Evolutionary conservation across 441 rosid species (phyloP), one percentile per base, ranked within the genome.

Genomic region (Brassica hybrid): DNA sequence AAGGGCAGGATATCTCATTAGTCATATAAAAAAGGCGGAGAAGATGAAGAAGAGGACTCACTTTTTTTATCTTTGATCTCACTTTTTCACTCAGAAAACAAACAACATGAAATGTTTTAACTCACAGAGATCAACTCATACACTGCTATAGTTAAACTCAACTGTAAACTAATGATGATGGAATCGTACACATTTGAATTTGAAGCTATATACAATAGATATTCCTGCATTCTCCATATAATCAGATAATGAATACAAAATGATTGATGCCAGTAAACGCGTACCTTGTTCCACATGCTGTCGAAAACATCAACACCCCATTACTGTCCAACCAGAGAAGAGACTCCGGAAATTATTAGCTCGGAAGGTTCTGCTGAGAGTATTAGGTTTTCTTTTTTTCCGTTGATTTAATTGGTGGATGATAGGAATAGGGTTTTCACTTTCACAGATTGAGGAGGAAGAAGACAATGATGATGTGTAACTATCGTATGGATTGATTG

Each of bases 31-130:
- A 18, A 77, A 17, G 48, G 17, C 38, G 34, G 1, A 45, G 3
- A 61, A 58, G 50, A 68, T 4, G 62, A 76, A 25, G 61, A 71
- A 25, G 57, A 14, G 57, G 61, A 69, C 82, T 65, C 64, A 97
- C 99, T 91, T 94, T 94, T 83, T 97, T 97, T 68, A 83, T 97
- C 99, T 85, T 97, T 97, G 83, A 97, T 97, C 79, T 97, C 99
- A 79, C 98, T 93, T n/a, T n/a, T 2, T 0, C 5, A 10, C 48
- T 10, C 13, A 41, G 4, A 41, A 10, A 41, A 10, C 48, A 41
- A 11, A 45, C 23, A 21, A 21, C 23, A 21, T 21, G 23, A 21
- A 21, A 21, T 21, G 2, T 21, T 21, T 2, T 21, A 21, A 21
- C 23, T 21, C 23, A 21, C 13, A 9, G 1, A 30, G 27, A 34